A percentile compares a stretch with the other conserved stretches of the same genome.
phyloP scores from a whole-genome alignment of 2,329 filamentous ascomycete species.

The Colletotrichum acutatum region DNA sequence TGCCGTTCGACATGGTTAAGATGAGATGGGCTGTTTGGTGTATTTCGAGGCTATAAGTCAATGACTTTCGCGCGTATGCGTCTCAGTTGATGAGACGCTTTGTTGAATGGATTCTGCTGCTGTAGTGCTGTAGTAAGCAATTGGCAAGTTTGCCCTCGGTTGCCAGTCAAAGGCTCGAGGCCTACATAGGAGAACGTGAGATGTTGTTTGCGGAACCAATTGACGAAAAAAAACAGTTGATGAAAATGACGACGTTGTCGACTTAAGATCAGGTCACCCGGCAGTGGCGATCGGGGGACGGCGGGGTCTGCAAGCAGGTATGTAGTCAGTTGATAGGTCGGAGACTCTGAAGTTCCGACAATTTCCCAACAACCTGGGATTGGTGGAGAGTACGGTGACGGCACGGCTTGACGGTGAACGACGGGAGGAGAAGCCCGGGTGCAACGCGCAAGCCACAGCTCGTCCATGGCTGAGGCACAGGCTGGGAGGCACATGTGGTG shows the following conservation, averaged over 20 bases:
- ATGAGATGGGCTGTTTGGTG: background rate
- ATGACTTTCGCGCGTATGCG: background rate
- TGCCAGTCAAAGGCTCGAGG: slow-evolving; percentile 16
- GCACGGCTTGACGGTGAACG: background rate
- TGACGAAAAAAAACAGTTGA: background rate
- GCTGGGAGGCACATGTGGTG: background rate
- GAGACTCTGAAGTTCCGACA: slow-evolving; percentile 29
- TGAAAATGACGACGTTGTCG: slow-evolving; percentile 15
- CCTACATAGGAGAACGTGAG: slow-evolving; percentile 18
- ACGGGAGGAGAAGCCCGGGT: background rate
- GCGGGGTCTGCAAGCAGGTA: slow-evolving; percentile 10
- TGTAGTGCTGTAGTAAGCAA: slow-evolving; percentile 13
- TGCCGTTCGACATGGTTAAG: slow-evolving; percentile 29
- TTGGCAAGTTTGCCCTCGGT: slow-evolving; percentile 27
- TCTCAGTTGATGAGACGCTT: slow-evolving; percentile 30
- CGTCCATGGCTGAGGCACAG: background rate
- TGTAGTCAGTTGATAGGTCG: slow-evolving; percentile 5
- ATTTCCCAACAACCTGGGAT: slow-evolving; percentile 16
- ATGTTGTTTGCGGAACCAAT: background rate
- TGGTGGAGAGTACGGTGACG: background rate
- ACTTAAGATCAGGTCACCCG: slow-evolving; percentile 15
- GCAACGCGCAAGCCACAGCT: background rate
- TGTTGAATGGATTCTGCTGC: background rate
- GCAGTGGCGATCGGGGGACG: slow-evolving; percentile 22
- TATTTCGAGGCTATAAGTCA: background rate